phyloP scores from a whole-genome alignment of 208 protist species.

The Eutreptiella sp. region DNA sequence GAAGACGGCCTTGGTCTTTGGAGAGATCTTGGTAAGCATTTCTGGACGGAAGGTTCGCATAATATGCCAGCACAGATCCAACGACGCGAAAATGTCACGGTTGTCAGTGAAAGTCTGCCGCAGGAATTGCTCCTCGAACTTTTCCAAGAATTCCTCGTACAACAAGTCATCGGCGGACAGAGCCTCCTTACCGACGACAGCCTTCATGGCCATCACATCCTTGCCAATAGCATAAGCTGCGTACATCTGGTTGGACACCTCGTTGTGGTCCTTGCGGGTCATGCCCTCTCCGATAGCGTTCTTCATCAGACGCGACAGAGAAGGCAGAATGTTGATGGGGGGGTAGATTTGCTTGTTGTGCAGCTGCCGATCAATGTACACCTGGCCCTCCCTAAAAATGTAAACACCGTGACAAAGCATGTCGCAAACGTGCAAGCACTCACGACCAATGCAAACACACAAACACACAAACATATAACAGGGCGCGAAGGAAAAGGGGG shows the following conservation, averaged over 20 bases:
- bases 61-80: conserved; percentile 98
- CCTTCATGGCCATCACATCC: conserved; percentile 98
- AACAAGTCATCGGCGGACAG: conserved; percentile 96
- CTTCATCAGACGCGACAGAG: conserved; percentile 99
- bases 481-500: no score
- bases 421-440: conserved; percentile 30
- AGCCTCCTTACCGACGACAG: conserved; percentile 99
- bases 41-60: conserved; percentile 96
- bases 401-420: no score
- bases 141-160: conserved; percentile 98
- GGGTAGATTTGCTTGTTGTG: conserved; percentile 98
- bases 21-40: conserved; percentile 94
- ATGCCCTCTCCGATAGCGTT: conserved; percentile 99
- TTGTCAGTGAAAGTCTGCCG: conserved; percentile 93
- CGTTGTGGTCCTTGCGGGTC: conserved; percentile 97
- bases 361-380: conserved; percentile 99
- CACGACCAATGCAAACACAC: no score
- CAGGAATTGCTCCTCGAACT: conserved; percentile 99
- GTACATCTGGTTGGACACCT: conserved; percentile 99
- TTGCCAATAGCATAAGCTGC: conserved; percentile 99
- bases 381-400: conserved; percentile 98
- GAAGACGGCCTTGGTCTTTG: conserved; percentile 87
- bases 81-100: conserved; percentile 95
- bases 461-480: no score
- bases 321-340: conserved; percentile 99